Conservation (phyloP, 2,329 filamentous ascomycete genomes). For the Exophiala mesophila region DNA sequence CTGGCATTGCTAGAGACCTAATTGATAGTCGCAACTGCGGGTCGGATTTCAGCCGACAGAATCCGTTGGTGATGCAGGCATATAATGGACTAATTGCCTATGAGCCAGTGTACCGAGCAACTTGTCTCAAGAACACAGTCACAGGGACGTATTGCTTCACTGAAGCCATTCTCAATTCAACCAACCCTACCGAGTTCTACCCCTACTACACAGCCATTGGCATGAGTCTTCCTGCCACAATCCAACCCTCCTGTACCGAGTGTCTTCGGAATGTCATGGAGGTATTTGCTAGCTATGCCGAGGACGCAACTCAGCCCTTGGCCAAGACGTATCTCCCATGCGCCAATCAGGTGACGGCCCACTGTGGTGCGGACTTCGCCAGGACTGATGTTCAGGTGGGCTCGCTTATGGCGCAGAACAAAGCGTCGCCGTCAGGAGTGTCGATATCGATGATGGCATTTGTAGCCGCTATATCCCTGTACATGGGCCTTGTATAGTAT, state of each 20-base stretch:
- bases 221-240: conserved; percentile 59
- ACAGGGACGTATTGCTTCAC: conserved; percentile 72
- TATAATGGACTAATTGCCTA: conserved; percentile 75
- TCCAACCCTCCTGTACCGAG: conserved; percentile 66
- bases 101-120: conserved; percentile 69
- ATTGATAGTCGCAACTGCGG: conserved; percentile 62
- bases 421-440: no score
- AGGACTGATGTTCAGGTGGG: conserved; percentile 40
- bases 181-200: conserved; percentile 66
- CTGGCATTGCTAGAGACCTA: conserved; percentile 60
- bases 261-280: conserved; percentile 79
- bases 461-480: no score
- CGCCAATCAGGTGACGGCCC: conserved; percentile 66
- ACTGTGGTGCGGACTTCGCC: conserved; percentile 53
- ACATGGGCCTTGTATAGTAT: no score
- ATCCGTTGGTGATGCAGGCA: conserved; percentile 67
- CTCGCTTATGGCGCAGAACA: conserved; percentile 1
- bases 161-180: conserved; percentile 72
- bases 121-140: conserved; percentile 66
- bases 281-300: conserved; percentile 66
- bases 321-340: conserved; percentile 64
- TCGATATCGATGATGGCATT: no score
- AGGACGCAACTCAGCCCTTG: conserved; percentile 62
- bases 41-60: conserved; percentile 61
- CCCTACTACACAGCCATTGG: conserved; percentile 85